These are phyloP conservation scores for Rhizopus stolonifer DNA, from an alignment of 371 early-diverging fungal species.

Conservation along the genomic window DNA sequence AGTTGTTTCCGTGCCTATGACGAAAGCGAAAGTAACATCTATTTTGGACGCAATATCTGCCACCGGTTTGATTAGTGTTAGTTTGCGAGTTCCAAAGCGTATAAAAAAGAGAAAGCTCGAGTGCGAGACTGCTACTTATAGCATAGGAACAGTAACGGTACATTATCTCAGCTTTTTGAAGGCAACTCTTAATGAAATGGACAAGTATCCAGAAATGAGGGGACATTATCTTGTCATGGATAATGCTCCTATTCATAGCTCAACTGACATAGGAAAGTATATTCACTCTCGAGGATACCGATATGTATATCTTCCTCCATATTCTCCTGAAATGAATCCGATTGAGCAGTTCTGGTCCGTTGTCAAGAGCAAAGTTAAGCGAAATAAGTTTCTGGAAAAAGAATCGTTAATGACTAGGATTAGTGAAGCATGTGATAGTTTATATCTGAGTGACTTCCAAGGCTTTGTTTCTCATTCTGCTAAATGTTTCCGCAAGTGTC, in stretches of 20 bases:
- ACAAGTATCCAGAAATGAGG: too few relatives aligned
- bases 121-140: conserved; percentile 13
- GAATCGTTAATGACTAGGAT: too few relatives aligned
- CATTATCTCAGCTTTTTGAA: conserved; percentile 19
- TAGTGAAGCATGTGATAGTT: too few relatives aligned
- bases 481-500: neutral
- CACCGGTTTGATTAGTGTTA: conserved; percentile 16
- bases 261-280: conserved; percentile 6
- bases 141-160: conserved; percentile 13
- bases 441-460: too few relatives aligned
- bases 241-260: conserved; percentile 10
- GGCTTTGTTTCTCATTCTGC: neutral
- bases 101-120: conserved; percentile 20
- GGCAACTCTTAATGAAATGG: too few relatives aligned
- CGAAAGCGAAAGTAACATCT: conserved; percentile 16
- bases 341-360: conserved; percentile 22
- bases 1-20: conserved; percentile 14
- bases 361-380: conserved; percentile 7
- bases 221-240: too few relatives aligned
- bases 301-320: too few relatives aligned
- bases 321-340: conserved; percentile 16
- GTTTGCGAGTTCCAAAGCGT: too few relatives aligned
- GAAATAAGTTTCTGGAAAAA: too few relatives aligned
- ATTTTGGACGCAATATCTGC: conserved; percentile 20
- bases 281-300: conserved; percentile 8